Base-by-base conservation (phyloP, 768 basidiomycete species). In the Trametes maxima region DNA sequence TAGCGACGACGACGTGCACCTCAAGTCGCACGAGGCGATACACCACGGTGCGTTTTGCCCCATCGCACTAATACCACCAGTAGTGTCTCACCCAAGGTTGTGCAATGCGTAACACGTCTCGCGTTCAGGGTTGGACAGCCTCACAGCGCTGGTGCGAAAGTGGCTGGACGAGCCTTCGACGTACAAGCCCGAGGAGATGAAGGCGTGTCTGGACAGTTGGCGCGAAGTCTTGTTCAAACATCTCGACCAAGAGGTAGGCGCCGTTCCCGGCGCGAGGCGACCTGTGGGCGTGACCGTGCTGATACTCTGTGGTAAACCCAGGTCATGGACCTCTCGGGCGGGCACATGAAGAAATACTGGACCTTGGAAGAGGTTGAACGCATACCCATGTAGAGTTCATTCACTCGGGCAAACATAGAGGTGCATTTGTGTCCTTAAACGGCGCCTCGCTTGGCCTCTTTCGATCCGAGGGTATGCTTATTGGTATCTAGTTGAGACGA, bases 331-430 rank as follows among this genome's bases (percentile, higher is more conserved):
- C 73, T 86, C 10, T 72, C 68, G 33, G 81, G 76, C 22, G 79
- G 80, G 56, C 83, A 84, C 59, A 72, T 85, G 71, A 78, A 77
- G 69, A 82, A 83, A 60, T 80, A 83, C 60, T 83, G 82, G 73
- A 80, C 75, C 0, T 60, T 83, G 44, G 74, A 82, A 58, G 82
- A 83, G 60, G 63, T 82, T 16, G 76, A 79, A 17, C 50, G 58
- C 1, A 72, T 78, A 40, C 68, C 71, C 0, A 69, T 76, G 43
- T 75, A 65, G 57, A 6, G 5, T 14, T 1, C n/a, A 19, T n/a
- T 0, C 40, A 19, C 8, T n/a, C 16, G 3, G 28, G n/a, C 11
- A 19, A 12, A 43, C 28, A 33, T 33, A 8, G 4, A 33, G 28
- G 8, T 35, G 14, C 33, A 35, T 19, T 45, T 14, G 21, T 37